Base-by-base conservation (phyloP, 2,329 filamentous ascomycete genomes). In the Leptosphaerulina australis region DNA sequence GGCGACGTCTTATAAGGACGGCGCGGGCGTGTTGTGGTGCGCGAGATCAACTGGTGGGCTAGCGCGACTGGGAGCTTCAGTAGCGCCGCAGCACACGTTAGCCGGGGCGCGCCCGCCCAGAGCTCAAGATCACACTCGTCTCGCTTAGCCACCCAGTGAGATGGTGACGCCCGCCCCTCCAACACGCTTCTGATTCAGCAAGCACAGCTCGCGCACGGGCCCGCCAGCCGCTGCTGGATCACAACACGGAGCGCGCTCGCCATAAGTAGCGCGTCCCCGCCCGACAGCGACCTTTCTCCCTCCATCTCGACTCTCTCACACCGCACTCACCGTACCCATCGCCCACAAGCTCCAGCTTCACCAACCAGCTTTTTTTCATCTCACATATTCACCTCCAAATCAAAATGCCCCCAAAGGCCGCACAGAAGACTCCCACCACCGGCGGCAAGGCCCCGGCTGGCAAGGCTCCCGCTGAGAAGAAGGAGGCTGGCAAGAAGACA, bases 401-500 rank as follows among this genome's bases (percentile, higher is more conserved):
- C 50, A 74, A 88, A 88, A 97, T 97, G 94, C 85, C 94, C 82
- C 93, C 94, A 76, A 97, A 97, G 84, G 93, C 93, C 75, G n/a
- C n/a, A n/a, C 89, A 95, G 82, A 97, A 97, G 91, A 97, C 96
- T 86, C 92, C 93, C 80, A 84, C 81, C 79, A 87, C 84, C 74
- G 93, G 90, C 82, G 85, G 91, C 81, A 97, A 97, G 91, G 93
- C 93, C 69, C 86, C 87, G 63, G 87, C 85, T 71, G 84, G 84
- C 73, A 88, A 88, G 77, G 85, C 86, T 36, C 91, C 93, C 54
- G 90, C 88, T 74, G 92, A 97, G 87, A 97, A 97, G 89, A 97
- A 97, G 88, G 93, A 97, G 81, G 94, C 93, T 63, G 94, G 93
- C 83, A 99, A 99, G 90, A 99, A 97, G 89, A 97, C 94, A 39